These are phyloP conservation scores for Lentinula boryana DNA, from an alignment of 768 basidiomycete genomes.

Conservation along the genomic window DNA sequence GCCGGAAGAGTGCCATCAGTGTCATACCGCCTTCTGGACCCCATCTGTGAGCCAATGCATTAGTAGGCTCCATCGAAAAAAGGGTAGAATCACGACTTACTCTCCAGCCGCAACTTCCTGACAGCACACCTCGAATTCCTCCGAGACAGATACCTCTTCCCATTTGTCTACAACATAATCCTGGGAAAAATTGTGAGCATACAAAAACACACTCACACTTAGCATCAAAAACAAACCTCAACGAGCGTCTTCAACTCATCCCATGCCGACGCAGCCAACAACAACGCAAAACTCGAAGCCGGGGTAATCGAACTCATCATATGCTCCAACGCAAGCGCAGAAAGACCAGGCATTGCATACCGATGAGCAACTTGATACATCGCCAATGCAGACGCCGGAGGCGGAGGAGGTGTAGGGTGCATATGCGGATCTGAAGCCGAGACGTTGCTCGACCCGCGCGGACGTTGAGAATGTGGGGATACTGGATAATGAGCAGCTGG, in stretches of 20 bases:
- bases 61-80: not conserved
- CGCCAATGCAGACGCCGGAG: slow-evolving; percentile 65
- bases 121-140: slow-evolving; percentile 66
- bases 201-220: slow-evolving; percentile 8
- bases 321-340: slow-evolving; percentile 64
- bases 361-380: slow-evolving; percentile 76
- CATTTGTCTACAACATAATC: slow-evolving; percentile 76
- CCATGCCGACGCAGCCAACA: slow-evolving; percentile 65
- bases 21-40: slow-evolving; percentile 67
- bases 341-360: slow-evolving; percentile 62
- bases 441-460: slow-evolving; percentile 18
- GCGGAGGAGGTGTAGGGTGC: slow-evolving; percentile 58
- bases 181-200: slow-evolving; percentile 23
- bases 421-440: slow-evolving; percentile 53
- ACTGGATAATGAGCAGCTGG: slow-evolving; percentile 38
- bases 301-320: slow-evolving; percentile 67
- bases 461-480: slow-evolving; percentile 40
- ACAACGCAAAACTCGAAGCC: slow-evolving; percentile 57
- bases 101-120: slow-evolving; percentile 70
- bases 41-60: slow-evolving; percentile 40
- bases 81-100: slow-evolving; percentile 31
- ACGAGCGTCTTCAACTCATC: slow-evolving; percentile 56
- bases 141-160: slow-evolving; percentile 59
- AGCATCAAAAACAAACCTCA: slow-evolving; percentile 36
- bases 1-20: slow-evolving; percentile 58